Percentiles rank a stretch among this genome's conserved stretches.
Conservation (phyloP, 2,329 filamentous ascomycete genomes). For the Aspergillus awamori region DNA sequence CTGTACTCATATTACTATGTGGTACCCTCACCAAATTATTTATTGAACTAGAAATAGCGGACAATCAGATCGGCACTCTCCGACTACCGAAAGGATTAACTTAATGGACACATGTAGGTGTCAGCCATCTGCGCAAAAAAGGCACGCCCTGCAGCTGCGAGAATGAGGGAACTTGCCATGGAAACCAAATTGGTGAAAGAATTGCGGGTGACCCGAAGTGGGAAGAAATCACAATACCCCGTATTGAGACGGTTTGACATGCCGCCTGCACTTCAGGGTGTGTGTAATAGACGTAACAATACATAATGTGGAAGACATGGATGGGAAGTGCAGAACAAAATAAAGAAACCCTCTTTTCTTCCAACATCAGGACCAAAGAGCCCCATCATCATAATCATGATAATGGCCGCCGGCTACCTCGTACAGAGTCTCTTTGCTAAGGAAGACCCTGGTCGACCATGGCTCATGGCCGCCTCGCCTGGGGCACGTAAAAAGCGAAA, state of each 20-base stretch:
- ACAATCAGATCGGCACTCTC: too few species aligned
- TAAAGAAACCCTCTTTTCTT: background rate
- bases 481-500: background rate
- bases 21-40: too few species aligned
- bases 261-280: background rate
- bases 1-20: too few species aligned
- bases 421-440: background rate
- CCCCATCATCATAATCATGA: too few species aligned
- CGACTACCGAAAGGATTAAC: too few species aligned
- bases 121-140: background rate
- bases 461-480: background rate
- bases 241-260: slow-evolving; percentile 5
- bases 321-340: background rate
- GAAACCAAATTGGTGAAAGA: background rate
- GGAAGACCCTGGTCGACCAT: background rate
- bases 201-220: slow-evolving; percentile 1
- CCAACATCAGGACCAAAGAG: background rate
- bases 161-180: slow-evolving; percentile 5
- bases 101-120: background rate
- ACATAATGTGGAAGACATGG: background rate
- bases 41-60: too few species aligned
- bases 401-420: too few species aligned
- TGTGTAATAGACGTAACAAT: background rate
- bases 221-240: background rate
- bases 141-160: background rate